Percentiles rank a stretch among this genome's conserved stretches.
These are phyloP conservation scores for Phalaenopsis hybrid DNA, from an alignment of 116 monocot species.

Conservation along the genomic window DNA sequence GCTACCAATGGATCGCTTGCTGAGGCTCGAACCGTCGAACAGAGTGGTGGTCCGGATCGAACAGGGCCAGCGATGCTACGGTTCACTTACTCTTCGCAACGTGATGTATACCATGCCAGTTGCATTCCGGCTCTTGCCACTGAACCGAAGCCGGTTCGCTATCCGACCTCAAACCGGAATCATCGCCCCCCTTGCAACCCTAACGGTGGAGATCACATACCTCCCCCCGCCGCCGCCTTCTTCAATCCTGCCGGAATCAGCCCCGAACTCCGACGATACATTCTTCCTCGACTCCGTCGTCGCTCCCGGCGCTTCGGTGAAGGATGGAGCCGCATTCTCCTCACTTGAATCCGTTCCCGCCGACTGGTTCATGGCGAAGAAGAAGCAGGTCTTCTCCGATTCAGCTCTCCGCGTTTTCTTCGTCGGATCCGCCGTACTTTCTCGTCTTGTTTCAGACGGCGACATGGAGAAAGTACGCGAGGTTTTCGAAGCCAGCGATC, in stretches of 20 bases:
- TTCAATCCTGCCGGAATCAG: not conserved
- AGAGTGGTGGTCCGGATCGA: slow-evolving; percentile 29
- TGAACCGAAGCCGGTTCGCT: slow-evolving; percentile 16
- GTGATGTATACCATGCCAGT: slow-evolving; percentile 60
- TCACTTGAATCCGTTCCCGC: slow-evolving; percentile 8
- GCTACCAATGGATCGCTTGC: slow-evolving; percentile 29
- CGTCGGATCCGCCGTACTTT: slow-evolving; percentile 15
- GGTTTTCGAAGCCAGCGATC: slow-evolving; percentile 18
- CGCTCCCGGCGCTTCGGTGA: slow-evolving; percentile 16
- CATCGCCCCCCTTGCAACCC: slow-evolving; percentile 36
- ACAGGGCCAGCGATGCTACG: slow-evolving; percentile 27
- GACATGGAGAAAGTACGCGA: slow-evolving; percentile 20
- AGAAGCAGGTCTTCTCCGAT: slow-evolving; percentile 28
- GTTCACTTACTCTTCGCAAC: slow-evolving; percentile 39
- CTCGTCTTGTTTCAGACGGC: slow-evolving; percentile 10
- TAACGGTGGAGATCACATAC: slow-evolving; percentile 30
- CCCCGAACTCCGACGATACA: slow-evolving; percentile 16
- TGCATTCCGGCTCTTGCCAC: slow-evolving; percentile 40
- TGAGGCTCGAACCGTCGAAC: slow-evolving; percentile 39
- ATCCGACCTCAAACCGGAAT: slow-evolving; percentile 38
- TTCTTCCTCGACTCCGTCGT: slow-evolving; percentile 27
- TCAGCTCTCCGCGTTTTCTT: slow-evolving; percentile 18
- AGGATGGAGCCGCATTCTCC: not conserved
- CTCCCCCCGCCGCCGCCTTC: not conserved
- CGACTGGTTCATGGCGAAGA: slow-evolving; percentile 26